A percentile compares a stretch with the other conserved stretches of the same genome.
Conservation (phyloP, 2,329 filamentous ascomycete genomes). For the Ophiostoma australiae region DNA sequence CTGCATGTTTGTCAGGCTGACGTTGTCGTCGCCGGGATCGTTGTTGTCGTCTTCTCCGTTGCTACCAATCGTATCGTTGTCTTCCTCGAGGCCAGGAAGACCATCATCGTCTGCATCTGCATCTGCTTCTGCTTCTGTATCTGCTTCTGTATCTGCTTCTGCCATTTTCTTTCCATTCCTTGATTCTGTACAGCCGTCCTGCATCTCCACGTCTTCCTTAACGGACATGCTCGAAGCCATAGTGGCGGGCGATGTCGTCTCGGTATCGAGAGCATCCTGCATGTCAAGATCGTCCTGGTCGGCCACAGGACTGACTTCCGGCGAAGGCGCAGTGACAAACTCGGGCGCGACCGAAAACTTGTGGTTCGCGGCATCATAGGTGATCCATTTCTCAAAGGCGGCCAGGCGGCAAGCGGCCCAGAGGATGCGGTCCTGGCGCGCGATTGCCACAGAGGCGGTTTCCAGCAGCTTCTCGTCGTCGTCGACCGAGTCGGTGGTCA, state of each 20-base stretch:
- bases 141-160: not conserved
- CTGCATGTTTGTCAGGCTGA: not conserved
- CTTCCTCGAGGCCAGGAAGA: not conserved
- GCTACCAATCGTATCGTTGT: not conserved
- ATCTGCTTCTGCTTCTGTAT: not conserved
- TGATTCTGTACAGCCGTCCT: not conserved
- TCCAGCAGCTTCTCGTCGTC: conserved; percentile 66
- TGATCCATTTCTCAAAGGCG: conserved; percentile 40
- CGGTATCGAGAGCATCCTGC: not conserved
- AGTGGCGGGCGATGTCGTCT: not conserved
- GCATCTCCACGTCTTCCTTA: not conserved
- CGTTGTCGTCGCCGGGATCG: not conserved
- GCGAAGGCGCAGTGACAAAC: not conserved
- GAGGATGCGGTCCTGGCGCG: conserved; percentile 55
- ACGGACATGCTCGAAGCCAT: not conserved
- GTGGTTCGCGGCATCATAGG: conserved; percentile 39
- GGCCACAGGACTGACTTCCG: not conserved
- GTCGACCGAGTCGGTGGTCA: conserved; percentile 49
- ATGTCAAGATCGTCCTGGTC: not conserved
- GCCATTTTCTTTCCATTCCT: too few relatives aligned
- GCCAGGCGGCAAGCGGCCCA: conserved; percentile 52
- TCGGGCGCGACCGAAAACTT: conserved; percentile 38
- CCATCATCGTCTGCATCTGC: not conserved
- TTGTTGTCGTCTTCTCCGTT: not conserved
- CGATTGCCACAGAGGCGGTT: conserved; percentile 51